Evolutionary conservation across 768 basidiomycete genomes (phyloP).

Genomic region (Leccinum fibrillosum): DNA sequence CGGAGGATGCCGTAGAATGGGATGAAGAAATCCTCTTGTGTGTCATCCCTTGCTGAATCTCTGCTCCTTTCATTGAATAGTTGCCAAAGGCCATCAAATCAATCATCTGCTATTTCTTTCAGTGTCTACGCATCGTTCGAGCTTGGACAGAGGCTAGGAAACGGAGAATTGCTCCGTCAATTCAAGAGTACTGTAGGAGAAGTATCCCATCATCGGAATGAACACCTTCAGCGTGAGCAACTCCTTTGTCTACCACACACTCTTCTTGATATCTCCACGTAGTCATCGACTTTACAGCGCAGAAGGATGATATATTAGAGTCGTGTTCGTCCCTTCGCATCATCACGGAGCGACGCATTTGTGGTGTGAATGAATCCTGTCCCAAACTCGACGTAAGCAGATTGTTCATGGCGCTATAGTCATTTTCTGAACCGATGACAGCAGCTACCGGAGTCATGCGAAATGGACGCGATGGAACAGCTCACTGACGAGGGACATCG

Average conservation of each 20-base stretch:
- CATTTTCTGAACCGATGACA: background rate
- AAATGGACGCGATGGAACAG: background rate
- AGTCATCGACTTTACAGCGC: background rate
- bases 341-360: background rate
- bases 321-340: background rate
- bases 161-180: background rate
- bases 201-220: background rate
- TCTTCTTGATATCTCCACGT: background rate
- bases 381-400: background rate
- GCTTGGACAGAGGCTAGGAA: background rate
- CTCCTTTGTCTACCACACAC: background rate
- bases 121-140: background rate
- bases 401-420: background rate
- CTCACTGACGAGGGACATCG: background rate
- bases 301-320: background rate
- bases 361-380: background rate
- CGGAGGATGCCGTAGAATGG: background rate
- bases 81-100: background rate
- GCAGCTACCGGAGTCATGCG: background rate
- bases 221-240: background rate
- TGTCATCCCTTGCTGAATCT: background rate
- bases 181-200: background rate
- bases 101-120: background rate
- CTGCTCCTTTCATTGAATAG: background rate
- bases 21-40: background rate